These are phyloP conservation scores for Pseudocercospora eumusae DNA, from an alignment of 2,329 filamentous ascomycete genomes.

Conservation along the genomic window DNA sequence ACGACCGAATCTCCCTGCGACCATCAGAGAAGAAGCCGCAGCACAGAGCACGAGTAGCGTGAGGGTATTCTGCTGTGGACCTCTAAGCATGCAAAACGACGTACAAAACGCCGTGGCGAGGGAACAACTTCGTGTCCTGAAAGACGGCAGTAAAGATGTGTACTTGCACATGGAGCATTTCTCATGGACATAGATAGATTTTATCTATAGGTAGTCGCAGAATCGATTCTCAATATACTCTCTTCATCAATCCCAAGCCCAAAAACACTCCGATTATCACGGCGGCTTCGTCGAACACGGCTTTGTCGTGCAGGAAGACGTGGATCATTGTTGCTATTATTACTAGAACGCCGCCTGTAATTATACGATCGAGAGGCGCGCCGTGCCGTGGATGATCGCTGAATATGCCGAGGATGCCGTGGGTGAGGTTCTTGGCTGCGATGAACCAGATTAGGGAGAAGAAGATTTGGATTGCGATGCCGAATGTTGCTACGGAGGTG, in stretches of 20 bases:
- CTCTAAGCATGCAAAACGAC: conserved; percentile 51
- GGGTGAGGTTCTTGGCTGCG: background rate
- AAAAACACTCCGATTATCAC: background rate
- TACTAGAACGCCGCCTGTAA: background rate
- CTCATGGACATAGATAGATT: conserved; percentile 44
- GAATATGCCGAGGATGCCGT: background rate
- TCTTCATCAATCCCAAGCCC: background rate
- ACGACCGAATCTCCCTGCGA: conserved; percentile 40
- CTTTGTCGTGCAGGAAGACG: background rate
- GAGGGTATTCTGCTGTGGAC: conserved; percentile 49
- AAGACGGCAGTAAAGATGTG: conserved; percentile 37
- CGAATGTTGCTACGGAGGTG: background rate
- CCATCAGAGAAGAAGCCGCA: conserved; percentile 33
- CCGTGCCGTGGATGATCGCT: conserved; percentile 1
- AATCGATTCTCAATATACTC: background rate
- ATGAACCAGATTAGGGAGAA: background rate
- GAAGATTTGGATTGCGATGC: background rate
- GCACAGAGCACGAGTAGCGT: conserved; percentile 23
- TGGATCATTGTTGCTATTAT: background rate
- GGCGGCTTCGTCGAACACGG: background rate
- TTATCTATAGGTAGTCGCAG: too few relatives aligned
- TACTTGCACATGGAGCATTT: conserved; percentile 54
- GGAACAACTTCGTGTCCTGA: conserved; percentile 44
- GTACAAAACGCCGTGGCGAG: conserved; percentile 50
- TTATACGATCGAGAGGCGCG: background rate